Conservation (phyloP, 805 yeast species). For the Nakazawaea holstii region DNA sequence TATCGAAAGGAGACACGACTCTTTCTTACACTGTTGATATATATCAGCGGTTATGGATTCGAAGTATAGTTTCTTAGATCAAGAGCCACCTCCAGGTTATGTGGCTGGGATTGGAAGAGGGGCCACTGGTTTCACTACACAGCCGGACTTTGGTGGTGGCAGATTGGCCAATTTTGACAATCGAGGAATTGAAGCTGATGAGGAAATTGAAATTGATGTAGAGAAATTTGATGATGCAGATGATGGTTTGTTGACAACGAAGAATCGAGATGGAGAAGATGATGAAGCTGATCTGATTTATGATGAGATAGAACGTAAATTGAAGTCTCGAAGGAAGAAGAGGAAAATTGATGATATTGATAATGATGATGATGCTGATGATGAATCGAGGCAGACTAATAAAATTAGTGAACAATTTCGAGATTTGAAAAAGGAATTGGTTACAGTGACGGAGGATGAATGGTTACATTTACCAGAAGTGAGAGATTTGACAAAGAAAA, state of each 20-base stretch:
- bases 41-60: slow-evolving; percentile 1
- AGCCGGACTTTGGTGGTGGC: slow-evolving; percentile 61
- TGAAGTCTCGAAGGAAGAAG: slow-evolving; percentile 24
- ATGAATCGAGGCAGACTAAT: slow-evolving; percentile 13
- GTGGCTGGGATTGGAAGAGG: slow-evolving; percentile 94
- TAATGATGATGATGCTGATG: slow-evolving; percentile 9
- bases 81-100: slow-evolving; percentile 85
- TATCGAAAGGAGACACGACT: slow-evolving; percentile 8
- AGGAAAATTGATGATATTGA: slow-evolving; percentile 10
- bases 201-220: slow-evolving; percentile 22
- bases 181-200: slow-evolving; percentile 22
- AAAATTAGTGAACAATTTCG: slow-evolving; percentile 51
- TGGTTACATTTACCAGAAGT: slow-evolving; percentile 88
- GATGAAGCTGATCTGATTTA: slow-evolving; percentile 75
- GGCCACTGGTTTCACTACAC: slow-evolving; percentile 87
- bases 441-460: slow-evolving; percentile 55
- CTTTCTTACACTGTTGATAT: background rate
- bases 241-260: slow-evolving; percentile 3
- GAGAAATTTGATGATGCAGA: slow-evolving; percentile 21
- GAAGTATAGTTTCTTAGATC: slow-evolving; percentile 53
- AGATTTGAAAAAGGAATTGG: slow-evolving; percentile 61
- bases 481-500: slow-evolving; percentile 76
- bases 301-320: slow-evolving; percentile 56
- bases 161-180: slow-evolving; percentile 25
- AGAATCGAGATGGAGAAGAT: slow-evolving; percentile 44